Conservation (phyloP, 148 eudicot genomes). For the Camellia granthamiana region DNA sequence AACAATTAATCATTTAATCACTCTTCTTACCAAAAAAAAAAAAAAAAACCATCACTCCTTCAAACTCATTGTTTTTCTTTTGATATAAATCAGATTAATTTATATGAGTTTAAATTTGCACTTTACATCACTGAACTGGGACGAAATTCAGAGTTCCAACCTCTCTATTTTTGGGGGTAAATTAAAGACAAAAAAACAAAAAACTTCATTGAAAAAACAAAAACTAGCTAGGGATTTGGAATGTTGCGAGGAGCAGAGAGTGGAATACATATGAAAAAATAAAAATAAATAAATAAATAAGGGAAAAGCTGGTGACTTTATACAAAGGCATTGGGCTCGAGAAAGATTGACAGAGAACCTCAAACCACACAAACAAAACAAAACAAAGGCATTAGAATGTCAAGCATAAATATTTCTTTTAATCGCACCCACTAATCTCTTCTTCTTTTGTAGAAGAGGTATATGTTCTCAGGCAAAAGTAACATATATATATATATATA, state of each 20-base stretch:
- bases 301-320: slow-evolving; percentile 17
- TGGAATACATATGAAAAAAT: neutral
- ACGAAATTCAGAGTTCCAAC: neutral
- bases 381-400: neutral
- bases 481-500: neutral
- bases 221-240: neutral
- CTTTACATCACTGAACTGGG: too few relatives aligned
- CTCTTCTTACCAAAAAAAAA: neutral
- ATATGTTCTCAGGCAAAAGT: neutral
- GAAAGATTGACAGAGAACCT: slow-evolving; percentile 24
- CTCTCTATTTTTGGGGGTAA: too few relatives aligned
- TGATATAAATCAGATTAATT: too few relatives aligned
- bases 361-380: slow-evolving; percentile 4
- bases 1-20: neutral
- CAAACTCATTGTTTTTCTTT: too few relatives aligned
- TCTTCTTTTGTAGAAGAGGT: neutral
- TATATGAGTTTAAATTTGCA: too few relatives aligned
- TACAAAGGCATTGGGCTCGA: slow-evolving; percentile 27
- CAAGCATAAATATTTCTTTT: neutral
- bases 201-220: neutral
- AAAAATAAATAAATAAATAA: neutral
- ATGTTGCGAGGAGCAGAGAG: slow-evolving; percentile 6
- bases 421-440: neutral
- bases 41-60: too few relatives aligned
- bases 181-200: neutral